A percentile compares a stretch with the other conserved stretches of the same genome.
Conservation (phyloP, 768 basidiomycete species). For the Boletus subcaerulescens region DNA sequence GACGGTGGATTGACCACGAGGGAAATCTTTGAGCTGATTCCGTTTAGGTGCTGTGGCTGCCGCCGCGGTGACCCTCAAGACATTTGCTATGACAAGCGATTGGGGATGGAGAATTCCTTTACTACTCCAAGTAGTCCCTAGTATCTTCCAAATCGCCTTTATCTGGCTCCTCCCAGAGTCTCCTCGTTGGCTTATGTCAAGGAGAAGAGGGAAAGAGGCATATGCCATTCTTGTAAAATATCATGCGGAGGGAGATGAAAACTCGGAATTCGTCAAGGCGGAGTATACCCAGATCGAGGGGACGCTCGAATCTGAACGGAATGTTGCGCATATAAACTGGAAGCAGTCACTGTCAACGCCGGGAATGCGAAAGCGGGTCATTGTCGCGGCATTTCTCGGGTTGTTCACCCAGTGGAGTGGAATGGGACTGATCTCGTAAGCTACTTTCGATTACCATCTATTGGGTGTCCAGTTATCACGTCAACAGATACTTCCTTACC, state of each 20-base stretch:
- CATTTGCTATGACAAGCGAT: constrained; percentile 53
- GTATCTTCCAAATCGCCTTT: constrained; percentile 50
- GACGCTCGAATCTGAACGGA: constrained; percentile 39
- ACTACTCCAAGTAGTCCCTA: constrained; percentile 57
- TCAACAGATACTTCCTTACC: constrained; percentile 7
- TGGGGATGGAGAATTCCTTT: constrained; percentile 70
- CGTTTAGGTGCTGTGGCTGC: constrained; percentile 31
- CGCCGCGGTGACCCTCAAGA: constrained; percentile 56
- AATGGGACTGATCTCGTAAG: constrained; percentile 8
- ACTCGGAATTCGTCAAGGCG: constrained; percentile 53
- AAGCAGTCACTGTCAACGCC: constrained; percentile 1
- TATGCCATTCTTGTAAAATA: constrained; percentile 49
- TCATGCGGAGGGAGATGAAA: constrained; percentile 55
- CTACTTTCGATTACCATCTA: accelerated
- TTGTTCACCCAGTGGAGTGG: constrained; percentile 18
- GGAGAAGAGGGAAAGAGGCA: constrained; percentile 51
- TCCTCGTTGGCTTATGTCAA: constrained; percentile 61
- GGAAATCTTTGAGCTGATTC: background rate
- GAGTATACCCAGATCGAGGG: constrained; percentile 56
- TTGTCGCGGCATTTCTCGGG: constrained; percentile 11
- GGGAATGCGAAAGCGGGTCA: constrained; percentile 17
- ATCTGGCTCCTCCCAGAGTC: constrained; percentile 62
- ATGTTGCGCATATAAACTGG: background rate
- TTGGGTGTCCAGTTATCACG: background rate
- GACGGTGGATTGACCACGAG: background rate